Conservation (phyloP, 371 early-diverging fungal genomes). For the Chytridiales sp. region DNA sequence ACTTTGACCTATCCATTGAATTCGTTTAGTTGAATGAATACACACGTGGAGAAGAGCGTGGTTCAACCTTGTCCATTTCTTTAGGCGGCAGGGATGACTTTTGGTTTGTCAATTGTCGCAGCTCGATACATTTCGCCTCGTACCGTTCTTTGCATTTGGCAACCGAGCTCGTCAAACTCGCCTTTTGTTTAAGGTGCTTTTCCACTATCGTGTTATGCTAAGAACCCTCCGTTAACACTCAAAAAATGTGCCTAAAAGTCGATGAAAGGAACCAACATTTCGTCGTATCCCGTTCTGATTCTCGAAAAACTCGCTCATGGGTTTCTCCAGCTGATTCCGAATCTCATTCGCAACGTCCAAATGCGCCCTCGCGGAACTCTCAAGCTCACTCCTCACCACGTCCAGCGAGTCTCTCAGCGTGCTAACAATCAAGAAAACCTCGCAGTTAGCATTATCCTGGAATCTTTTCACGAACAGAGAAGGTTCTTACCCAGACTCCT, state of each 20-base stretch:
- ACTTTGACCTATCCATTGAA: constrained; percentile 31
- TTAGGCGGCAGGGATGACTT: constrained; percentile 31
- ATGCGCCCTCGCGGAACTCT: constrained; percentile 72
- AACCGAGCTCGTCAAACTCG: constrained; percentile 35
- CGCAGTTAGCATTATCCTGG: too few relatives aligned
- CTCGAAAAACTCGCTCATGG: constrained; percentile 70
- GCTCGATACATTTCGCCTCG: constrained; percentile 62
- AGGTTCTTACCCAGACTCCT: constrained; percentile 89
- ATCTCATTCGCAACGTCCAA: constrained; percentile 77
- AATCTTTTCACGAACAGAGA: too few relatives aligned
- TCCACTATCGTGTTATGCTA: constrained; percentile 57
- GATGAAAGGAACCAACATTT: constrained; percentile 45
- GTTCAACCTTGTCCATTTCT: constrained; percentile 41
- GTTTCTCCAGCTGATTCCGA: constrained; percentile 70
- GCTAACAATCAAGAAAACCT: too few relatives aligned
- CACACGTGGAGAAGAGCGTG: constrained; percentile 10
- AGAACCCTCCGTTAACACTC: too few relatives aligned
- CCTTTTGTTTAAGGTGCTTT: constrained; percentile 48
- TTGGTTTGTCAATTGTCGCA: constrained; percentile 38
- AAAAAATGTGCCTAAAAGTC: too few relatives aligned
- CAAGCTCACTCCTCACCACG: constrained; percentile 75
- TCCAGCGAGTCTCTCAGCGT: constrained; percentile 67
- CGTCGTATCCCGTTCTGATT: constrained; percentile 79
- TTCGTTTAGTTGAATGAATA: constrained; percentile 8
- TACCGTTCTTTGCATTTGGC: constrained; percentile 67